Base-by-base conservation (phyloP, 2,329 filamentous ascomycete species). In the Fusarium illudens region DNA sequence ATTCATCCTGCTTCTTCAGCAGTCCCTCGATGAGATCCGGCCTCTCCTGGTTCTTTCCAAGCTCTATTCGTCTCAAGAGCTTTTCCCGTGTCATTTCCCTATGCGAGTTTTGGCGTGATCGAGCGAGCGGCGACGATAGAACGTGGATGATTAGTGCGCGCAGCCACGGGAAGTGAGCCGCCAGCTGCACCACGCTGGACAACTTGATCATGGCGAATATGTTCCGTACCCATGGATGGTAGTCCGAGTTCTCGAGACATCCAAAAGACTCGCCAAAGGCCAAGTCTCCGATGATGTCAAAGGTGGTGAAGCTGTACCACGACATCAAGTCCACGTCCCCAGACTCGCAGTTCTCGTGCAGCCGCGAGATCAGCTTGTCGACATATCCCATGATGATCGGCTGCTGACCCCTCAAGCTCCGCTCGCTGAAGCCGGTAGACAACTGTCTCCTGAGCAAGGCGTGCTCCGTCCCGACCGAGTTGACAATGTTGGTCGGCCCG, bases 291-390 rank as follows among this genome's bases (percentile, higher is more conserved):
- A 75, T 54, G 8, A 64, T 53, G 34, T 76, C 75, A 36, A 76
- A 76, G 0, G 74, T 74, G 4, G 70, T 61, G 32, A 61, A 74
- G 36, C 72, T 73, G 62, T 71, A 75, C 75, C 70, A 77, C 6
- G 64, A 60, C 17, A 0, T 66, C 60, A 17, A 78, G 33, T 32
- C 76, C 63, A 32, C 75, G 51, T 9, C 19, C 5, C 59, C 53
- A 12, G 22, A 25, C 17, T 51, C 36, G 13, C 54, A 49, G 12
- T 37, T 9, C 33, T 62, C 49, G 12, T 36, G 30, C 8, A 62
- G 34, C 25, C 55, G 29, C 4, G 4, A 30, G 10, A 62, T 55
- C 3, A 62, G 34, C 4, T 50, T 33, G 32, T 59, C 54, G 6
- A 59, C 27, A 17, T 59, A 62, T 15, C 46, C 29, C 20, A 20